Base-by-base conservation (phyloP, 306 rosid species). In the Cucurbita argyrosperma region DNA sequence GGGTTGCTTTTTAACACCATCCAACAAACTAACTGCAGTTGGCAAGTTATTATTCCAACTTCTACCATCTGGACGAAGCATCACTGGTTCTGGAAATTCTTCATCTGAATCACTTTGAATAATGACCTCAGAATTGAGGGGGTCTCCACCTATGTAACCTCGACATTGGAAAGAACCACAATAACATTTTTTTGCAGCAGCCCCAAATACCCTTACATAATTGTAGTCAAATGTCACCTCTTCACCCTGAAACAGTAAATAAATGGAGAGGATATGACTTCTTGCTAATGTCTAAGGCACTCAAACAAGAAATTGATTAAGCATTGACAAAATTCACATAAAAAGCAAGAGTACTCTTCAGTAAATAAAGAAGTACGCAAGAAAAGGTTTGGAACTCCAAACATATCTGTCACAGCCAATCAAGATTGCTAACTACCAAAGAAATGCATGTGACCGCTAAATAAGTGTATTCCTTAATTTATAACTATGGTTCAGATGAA, bases 181-280 rank as follows among this genome's bases (percentile, higher is more conserved):
- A 76, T 91, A 76, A 78, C 99, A 95, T 79, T 90, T 91, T 87
- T 91, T 91, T 62, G 99, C 99, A 81, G 99, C 99, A 64, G 99
- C 99, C 74, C 99, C 99, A 76, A 91, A 89, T 67, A 95, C 99
- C 89, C 99, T 95, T 66, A 91, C 99, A 77, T 88, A 95, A 85
- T 95, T 95, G 93, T 95, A 95, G 87, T 95, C 97, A 78, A 95
- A 95, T 35, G 99, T 95, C 90, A 95, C 90, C 84, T 95, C 99
- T 87, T 95, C 99, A 81, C 84, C 99, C 99, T 95, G 88, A 82
- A 71, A 53, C 60, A 75, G 15, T 54, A 57, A 49, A 73, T 72
- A 35, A 80, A 45, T 61, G 77, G 66, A 83, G 70, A 30, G 59
- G 45, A 49, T 37, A 21, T 15, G 43, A 43, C 56, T 39, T 74